A percentile compares a stretch with the other conserved stretches of the same genome.
Evolutionary conservation across 2,329 filamentous ascomycete species (phyloP).

Genomic region (Cordyceps pruinosa): DNA sequence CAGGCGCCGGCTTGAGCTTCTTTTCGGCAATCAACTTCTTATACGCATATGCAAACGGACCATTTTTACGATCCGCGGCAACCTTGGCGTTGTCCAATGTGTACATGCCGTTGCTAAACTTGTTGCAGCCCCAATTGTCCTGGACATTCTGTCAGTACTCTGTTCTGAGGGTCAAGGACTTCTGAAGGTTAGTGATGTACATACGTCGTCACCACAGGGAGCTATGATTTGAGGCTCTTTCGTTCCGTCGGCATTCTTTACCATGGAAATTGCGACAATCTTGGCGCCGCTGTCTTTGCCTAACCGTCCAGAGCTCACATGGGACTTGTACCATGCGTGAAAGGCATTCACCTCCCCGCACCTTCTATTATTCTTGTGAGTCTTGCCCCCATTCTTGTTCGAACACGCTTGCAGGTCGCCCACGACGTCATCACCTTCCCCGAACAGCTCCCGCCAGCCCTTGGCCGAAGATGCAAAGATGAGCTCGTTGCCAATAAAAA

Average conservation of each 20-base stretch:
- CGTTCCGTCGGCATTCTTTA: background rate
- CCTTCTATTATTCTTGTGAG: background rate
- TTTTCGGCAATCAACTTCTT: background rate
- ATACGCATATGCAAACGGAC: background rate
- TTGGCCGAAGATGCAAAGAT: background rate
- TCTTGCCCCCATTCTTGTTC: background rate
- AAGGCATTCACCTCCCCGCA: background rate
- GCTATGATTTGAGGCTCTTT: background rate
- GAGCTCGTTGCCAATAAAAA: background rate
- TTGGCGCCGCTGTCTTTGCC: background rate
- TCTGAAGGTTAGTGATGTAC: background rate
- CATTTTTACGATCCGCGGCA: background rate
- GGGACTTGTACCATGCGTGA: background rate
- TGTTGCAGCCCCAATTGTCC: background rate
- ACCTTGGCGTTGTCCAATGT: background rate
- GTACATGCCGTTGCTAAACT: background rate
- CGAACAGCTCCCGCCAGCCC: background rate
- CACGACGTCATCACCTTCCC: background rate
- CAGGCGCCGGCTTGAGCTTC: background rate
- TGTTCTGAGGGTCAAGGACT: background rate
- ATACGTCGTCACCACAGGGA: background rate
- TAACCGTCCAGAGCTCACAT: background rate
- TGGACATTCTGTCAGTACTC: background rate
- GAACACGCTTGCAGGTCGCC: background rate
- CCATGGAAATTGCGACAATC: background rate